Conservation (phyloP, 805 yeast genomes). For the Isabelozyma rhagii region DNA sequence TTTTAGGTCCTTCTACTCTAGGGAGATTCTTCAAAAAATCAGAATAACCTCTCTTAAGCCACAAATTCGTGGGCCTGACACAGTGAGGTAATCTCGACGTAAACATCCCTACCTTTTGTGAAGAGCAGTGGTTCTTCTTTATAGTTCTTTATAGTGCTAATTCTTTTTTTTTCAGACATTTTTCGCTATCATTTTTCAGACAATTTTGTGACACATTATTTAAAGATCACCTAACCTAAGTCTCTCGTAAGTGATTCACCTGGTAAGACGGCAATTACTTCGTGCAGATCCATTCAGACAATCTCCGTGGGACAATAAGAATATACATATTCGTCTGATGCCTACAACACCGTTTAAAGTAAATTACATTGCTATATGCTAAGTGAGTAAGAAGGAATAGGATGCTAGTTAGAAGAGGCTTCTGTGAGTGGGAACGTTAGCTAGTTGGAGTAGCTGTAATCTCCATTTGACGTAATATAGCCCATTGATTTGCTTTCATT, state of each 20-base stretch:
- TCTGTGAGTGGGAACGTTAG: not conserved
- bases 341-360: too few species aligned
- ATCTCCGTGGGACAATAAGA: too few species aligned
- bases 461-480: constrained; percentile 40
- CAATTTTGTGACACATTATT: too few species aligned
- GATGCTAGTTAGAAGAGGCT: too few species aligned
- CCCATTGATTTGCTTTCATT: constrained; percentile 42
- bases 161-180: too few species aligned
- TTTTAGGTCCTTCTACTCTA: constrained; percentile 16
- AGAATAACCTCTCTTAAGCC: constrained; percentile 2
- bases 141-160: too few species aligned
- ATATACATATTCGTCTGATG: too few species aligned
- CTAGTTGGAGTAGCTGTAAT: constrained; percentile 20
- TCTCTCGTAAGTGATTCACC: too few species aligned
- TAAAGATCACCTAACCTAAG: too few species aligned
- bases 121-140: too few species aligned
- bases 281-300: too few species aligned
- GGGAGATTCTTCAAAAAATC: constrained; percentile 25
- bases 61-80: not conserved
- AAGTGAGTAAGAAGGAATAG: not conserved
- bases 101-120: not conserved
- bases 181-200: too few species aligned
- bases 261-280: not conserved
- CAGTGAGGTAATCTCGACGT: not conserved
- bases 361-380: not conserved